A percentile compares a stretch with the other conserved stretches of the same genome.
Conservation (phyloP, 805 yeast species). For the Wickerhamomyces canadensis region DNA sequence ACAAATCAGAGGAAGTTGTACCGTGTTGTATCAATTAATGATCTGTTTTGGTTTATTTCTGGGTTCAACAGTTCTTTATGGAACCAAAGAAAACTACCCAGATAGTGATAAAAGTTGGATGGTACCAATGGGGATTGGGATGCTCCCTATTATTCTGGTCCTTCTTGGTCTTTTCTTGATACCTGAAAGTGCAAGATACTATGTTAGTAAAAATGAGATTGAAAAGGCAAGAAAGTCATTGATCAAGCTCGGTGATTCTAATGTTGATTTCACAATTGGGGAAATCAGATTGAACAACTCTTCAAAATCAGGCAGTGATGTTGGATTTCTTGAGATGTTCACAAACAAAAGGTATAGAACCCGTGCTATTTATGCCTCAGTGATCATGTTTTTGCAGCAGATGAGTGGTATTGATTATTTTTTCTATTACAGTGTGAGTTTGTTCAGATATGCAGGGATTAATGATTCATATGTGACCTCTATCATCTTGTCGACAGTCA, state of each 20-base stretch:
- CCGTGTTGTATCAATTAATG: slow-evolving; percentile 57
- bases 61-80: slow-evolving; percentile 60
- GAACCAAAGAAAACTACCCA: slow-evolving; percentile 33
- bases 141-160: slow-evolving; percentile 38
- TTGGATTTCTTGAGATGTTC: slow-evolving; percentile 43
- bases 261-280: slow-evolving; percentile 25
- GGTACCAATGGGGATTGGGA: slow-evolving; percentile 54
- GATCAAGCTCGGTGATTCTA: slow-evolving; percentile 40
- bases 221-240: slow-evolving; percentile 52
- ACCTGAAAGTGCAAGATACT: slow-evolving; percentile 67
- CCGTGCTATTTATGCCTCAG: slow-evolving; percentile 49
- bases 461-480: slow-evolving; percentile 49
- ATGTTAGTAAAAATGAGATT: slow-evolving; percentile 41
- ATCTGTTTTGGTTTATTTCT: slow-evolving; percentile 61
- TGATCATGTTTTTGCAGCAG: slow-evolving; percentile 56
- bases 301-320: slow-evolving; percentile 25
- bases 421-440: slow-evolving; percentile 59
- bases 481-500: slow-evolving; percentile 48
- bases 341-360: slow-evolving; percentile 15
- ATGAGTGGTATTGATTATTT: slow-evolving; percentile 63
- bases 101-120: slow-evolving; percentile 54
- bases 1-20: slow-evolving; percentile 60
- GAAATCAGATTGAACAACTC: slow-evolving; percentile 4
- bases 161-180: slow-evolving; percentile 54
- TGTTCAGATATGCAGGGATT: slow-evolving; percentile 50